phyloP scores from a whole-genome alignment of 2,329 filamentous ascomycete genomes.

The Alternaria sp. region DNA sequence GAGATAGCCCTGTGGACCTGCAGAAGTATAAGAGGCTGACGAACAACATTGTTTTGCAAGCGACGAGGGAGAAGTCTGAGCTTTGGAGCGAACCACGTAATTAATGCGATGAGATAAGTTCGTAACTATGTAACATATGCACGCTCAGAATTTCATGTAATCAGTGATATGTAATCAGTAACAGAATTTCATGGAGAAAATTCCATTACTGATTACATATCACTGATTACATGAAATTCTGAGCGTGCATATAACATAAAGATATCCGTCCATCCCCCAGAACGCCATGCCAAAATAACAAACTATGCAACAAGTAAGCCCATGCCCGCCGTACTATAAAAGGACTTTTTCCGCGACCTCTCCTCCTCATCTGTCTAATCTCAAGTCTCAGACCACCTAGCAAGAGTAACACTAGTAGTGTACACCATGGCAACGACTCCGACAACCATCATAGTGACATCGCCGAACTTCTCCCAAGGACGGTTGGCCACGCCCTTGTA shows the following conservation, averaged over 20 bases:
- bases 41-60: background rate
- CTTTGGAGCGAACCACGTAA: background rate
- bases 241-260: background rate
- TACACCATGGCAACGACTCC: constrained; percentile 77
- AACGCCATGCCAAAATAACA: constrained; percentile 7
- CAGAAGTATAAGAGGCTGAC: background rate
- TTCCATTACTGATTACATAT: no score
- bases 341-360: background rate
- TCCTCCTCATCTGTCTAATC: background rate
- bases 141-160: no score
- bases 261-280: background rate
- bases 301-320: constrained; percentile 6
- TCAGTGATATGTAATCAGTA: no score
- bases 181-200: no score
- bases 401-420: constrained; percentile 70
- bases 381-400: constrained; percentile 38
- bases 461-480: constrained; percentile 63
- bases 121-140: no score
- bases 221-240: no score
- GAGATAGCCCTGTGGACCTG: background rate
- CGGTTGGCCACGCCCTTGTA: constrained; percentile 70
- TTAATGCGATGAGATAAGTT: background rate
- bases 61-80: background rate
- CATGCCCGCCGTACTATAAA: background rate
- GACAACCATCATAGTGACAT: constrained; percentile 69